Evolutionary conservation across 768 basidiomycete species (phyloP).

Genomic region (Russula brevipes): DNA sequence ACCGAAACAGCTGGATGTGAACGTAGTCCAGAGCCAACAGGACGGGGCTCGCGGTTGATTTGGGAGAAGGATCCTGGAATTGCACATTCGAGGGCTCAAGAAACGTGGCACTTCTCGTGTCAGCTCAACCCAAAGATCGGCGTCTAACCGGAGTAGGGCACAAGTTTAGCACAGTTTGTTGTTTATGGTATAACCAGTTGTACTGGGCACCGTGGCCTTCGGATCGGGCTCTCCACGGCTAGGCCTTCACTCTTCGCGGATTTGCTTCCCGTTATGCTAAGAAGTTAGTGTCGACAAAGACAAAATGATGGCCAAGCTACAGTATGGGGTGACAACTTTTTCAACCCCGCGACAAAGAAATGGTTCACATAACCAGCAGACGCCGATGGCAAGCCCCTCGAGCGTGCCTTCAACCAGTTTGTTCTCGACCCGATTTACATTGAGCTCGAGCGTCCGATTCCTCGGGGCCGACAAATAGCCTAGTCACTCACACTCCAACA

Average conservation of each 20-base stretch:
- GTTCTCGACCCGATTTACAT: constrained; percentile 92
- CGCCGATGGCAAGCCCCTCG: constrained; percentile 84
- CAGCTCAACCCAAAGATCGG: background rate
- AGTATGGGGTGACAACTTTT: constrained; percentile 98
- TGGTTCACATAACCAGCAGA: constrained; percentile 79
- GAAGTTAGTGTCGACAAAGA: constrained; percentile 97
- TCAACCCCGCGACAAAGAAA: constrained; percentile 95
- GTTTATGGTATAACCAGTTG: background rate
- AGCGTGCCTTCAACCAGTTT: constrained; percentile 98
- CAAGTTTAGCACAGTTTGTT: background rate
- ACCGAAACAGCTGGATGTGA: background rate
- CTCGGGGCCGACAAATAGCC: too few relatives aligned
- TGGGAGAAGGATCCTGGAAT: background rate
- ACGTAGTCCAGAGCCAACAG: background rate
- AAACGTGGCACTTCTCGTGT: background rate
- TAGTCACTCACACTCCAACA: too few relatives aligned
- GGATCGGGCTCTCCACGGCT: constrained; percentile 99
- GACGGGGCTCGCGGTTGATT: background rate
- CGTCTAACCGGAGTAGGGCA: background rate
- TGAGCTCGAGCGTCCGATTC: too few relatives aligned
- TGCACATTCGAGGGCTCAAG: background rate
- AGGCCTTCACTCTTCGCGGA: constrained; percentile 98
- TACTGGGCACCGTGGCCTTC: constrained; percentile 83
- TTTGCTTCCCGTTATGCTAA: constrained; percentile 93
- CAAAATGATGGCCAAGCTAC: constrained; percentile 92